Evolutionary conservation across 331 rosid genomes (phyloP).

Genomic region (Quercus phellos): DNA sequence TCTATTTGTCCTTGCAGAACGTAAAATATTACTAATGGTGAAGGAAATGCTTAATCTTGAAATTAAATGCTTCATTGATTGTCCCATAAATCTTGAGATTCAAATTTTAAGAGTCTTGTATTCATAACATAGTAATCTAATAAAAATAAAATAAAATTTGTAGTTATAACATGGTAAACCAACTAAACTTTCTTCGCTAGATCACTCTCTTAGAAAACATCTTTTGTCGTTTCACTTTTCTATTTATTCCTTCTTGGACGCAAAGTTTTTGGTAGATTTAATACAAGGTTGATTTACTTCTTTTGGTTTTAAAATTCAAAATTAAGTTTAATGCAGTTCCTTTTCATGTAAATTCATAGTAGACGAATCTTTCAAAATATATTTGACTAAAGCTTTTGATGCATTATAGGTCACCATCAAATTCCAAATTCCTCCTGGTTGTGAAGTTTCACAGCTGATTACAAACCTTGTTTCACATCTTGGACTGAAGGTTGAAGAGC

Average conservation of each 20-base stretch:
- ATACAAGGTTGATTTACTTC: neutral
- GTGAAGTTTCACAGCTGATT: conserved; percentile 72
- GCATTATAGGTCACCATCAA: conserved; percentile 51
- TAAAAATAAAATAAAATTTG: neutral
- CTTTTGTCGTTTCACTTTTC: neutral
- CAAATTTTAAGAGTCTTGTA: neutral
- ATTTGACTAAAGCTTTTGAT: conserved; percentile 24
- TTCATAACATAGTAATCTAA: neutral
- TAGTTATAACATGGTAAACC: neutral
- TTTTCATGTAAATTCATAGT: neutral
- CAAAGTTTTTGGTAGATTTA: neutral
- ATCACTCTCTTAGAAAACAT: neutral
- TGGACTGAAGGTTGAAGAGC: conserved; percentile 64
- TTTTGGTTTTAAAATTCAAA: neutral
- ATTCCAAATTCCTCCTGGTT: conserved; percentile 70
- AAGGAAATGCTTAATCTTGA: neutral
- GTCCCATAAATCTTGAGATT: neutral
- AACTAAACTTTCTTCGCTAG: neutral
- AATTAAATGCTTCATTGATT: neutral
- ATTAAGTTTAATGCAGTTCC: conserved; percentile 9
- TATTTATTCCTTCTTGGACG: neutral
- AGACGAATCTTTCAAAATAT: neutral
- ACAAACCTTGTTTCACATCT: conserved; percentile 64
- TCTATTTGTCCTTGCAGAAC: neutral
- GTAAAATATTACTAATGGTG: neutral